Percentiles rank a stretch among this genome's conserved stretches.
Evolutionary conservation across 495 filamentous ascomycete species (phyloP).

Genomic region (Hyaloscypha variabilis): DNA sequence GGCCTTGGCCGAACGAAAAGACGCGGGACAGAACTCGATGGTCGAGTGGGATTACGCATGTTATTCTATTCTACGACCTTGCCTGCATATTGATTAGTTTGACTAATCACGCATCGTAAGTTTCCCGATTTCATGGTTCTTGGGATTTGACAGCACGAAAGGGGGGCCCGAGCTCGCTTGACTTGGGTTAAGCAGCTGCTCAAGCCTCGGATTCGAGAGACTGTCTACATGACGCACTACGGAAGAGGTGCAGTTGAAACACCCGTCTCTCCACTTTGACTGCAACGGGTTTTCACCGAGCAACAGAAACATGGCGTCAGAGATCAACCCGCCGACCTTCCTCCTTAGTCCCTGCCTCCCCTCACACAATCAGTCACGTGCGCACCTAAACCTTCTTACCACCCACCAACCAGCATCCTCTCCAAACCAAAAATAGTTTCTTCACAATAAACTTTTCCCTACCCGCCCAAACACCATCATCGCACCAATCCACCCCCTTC

Average conservation of each 20-base stretch:
- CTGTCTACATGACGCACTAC: not conserved
- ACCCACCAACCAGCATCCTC: not conserved
- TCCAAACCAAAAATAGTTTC: not conserved
- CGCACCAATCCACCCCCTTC: not conserved
- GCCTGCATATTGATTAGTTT: no score
- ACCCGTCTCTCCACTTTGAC: not conserved
- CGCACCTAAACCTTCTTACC: not conserved
- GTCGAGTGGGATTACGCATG: no score
- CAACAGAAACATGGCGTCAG: not conserved
- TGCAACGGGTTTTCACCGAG: not conserved
- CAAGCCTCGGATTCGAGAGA: not conserved
- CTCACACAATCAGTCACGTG: not conserved
- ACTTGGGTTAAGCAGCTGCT: not conserved
- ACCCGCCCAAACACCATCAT: not conserved
- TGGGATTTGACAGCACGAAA: no score
- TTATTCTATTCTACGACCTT: no score
- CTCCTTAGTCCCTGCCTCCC: not conserved
- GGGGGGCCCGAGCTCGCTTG: no score
- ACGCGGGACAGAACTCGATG: no score
- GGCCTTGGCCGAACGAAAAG: no score
- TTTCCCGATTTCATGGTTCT: no score
- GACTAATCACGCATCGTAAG: no score
- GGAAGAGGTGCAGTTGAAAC: not conserved
- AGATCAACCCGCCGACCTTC: not conserved
- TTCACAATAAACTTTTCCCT: not conserved